These are phyloP conservation scores for Xerocomellus dryophilus DNA, from an alignment of 768 basidiomycete species.

Conservation along the genomic window DNA sequence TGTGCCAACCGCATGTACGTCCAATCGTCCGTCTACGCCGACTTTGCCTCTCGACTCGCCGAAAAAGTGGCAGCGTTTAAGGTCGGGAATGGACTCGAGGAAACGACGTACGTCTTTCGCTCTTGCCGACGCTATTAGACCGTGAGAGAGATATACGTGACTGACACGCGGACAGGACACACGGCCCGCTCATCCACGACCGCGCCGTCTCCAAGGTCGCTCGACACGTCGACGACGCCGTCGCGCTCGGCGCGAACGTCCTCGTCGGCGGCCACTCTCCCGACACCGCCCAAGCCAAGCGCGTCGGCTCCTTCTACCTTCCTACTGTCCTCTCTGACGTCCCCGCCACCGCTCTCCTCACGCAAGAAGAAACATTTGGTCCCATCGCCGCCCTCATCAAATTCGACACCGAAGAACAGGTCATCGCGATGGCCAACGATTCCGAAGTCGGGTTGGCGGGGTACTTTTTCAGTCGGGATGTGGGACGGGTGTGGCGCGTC, in stretches of 20 bases:
- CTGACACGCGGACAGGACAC: conserved; percentile 53
- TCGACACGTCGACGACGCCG: conserved; percentile 84
- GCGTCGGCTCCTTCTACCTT: conserved; percentile 62
- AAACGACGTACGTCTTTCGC: conserved; percentile 56
- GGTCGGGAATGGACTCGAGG: conserved; percentile 83
- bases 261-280: conserved; percentile 83
- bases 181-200: conserved; percentile 90
- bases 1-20: conserved; percentile 93
- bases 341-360: conserved; percentile 58
- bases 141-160: background rate
- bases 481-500: conserved; percentile 90
- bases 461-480: conserved; percentile 87
- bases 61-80: conserved; percentile 82
- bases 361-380: conserved; percentile 92
- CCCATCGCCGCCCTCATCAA: conserved; percentile 83
- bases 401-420: conserved; percentile 94
- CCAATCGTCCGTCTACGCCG: conserved; percentile 86
- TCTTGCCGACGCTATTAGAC: background rate
- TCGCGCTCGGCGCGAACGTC: conserved; percentile 79
- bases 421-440: conserved; percentile 79
- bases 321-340: conserved; percentile 93
- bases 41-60: conserved; percentile 84
- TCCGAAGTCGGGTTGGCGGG: conserved; percentile 86
- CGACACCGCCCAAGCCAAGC: conserved; percentile 32
- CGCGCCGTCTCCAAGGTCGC: conserved; percentile 84